These are phyloP conservation scores for Phytophthora pluvialis DNA, from an alignment of 352 stramenopile species.

Conservation along the genomic window DNA sequence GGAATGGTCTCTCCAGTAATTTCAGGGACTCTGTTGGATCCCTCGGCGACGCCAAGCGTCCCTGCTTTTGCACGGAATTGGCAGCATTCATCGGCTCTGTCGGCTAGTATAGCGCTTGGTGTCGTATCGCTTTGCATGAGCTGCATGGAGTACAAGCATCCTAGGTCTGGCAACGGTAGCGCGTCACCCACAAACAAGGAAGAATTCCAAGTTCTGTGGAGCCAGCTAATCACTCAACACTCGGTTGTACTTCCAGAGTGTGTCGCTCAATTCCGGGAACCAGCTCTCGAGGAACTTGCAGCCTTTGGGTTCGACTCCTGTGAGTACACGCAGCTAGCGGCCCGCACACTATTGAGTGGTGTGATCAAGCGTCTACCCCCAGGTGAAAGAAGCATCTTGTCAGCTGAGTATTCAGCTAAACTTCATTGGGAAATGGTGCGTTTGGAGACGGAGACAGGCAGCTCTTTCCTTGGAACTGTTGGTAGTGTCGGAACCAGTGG, in stretches of 20 bases:
- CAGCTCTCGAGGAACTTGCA: conserved; percentile 74
- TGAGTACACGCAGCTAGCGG: conserved; percentile 79
- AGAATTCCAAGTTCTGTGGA: conserved; percentile 88
- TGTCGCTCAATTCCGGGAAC: conserved; percentile 68
- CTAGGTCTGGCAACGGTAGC: conserved; percentile 27
- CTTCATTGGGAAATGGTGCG: conserved; percentile 82
- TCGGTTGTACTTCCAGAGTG: conserved; percentile 82
- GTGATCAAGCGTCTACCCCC: conserved; percentile 76
- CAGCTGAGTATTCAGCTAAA: conserved; percentile 81
- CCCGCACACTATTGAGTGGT: conserved; percentile 70
- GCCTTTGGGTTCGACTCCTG: conserved; percentile 79
- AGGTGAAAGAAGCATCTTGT: conserved; percentile 49
- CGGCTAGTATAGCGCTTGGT: conserved; percentile 66
- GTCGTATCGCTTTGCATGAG: conserved; percentile 85
- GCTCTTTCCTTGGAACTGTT: conserved; percentile 31
- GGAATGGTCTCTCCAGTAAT: neutral
- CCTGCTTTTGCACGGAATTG: conserved; percentile 65
- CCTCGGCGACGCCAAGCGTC: neutral
- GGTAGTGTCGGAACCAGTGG: conserved; percentile 25
- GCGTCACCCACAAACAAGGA: conserved; percentile 63
- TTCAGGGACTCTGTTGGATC: neutral
- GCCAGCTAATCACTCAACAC: conserved; percentile 86
- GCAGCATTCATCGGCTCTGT: conserved; percentile 78
- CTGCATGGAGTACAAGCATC: conserved; percentile 82
- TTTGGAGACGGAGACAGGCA: conserved; percentile 68